Evolutionary conservation across 495 filamentous ascomycete genomes (phyloP), one percentile per base, ranked within the genome.

Genomic region (Penicillium simplicissimum): DNA sequence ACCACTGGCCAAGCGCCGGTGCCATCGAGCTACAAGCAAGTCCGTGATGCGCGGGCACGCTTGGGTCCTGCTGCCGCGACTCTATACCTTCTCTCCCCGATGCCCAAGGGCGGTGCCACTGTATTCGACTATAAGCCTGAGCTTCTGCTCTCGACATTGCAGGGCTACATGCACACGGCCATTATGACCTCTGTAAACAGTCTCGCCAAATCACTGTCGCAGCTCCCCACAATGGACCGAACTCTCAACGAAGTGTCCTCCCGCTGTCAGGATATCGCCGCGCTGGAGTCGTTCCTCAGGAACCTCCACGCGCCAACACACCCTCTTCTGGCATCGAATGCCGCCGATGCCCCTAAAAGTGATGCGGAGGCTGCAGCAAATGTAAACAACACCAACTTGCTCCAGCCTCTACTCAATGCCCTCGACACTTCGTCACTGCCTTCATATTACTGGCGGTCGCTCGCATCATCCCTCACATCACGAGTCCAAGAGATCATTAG

Each of bases 401-500:
- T 97, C 2, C 82, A 86, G 28, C 89, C 88, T 3, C 76, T 98
- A 3, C 81, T 96, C 40, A 74, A 80, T n/a, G 80, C 88, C 25
- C 82, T 99, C 17, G 95, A 99, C 71, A 96, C 93, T 0, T 84
- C 89, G 0, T 93, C 90, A 0, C 78, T 99, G 21, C 86, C 91
- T 6, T 95, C 91, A 0, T 93, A 92, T 66, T 98, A 96, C 78
- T 98, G 94, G 90, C 82, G 95, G 28, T 87, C 87, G 15, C 82
- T 98, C 61, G 95, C 95, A 0, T 86, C 89, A 0, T 87, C 85
- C 40, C 83, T 98, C 53, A 85, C 89, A 14, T 73, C 84, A 3
- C 85, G 92, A 9, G 91, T 96, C 1, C 86, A 90, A 67, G 93
- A 98, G 61, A 90, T 98, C 45, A 65, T 94, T 17, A 82, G 79